Percentiles rank a stretch among this genome's conserved stretches.
Evolutionary conservation across 2,329 filamentous ascomycete genomes (phyloP).

Genomic region (Hansfordia pulvinata): DNA sequence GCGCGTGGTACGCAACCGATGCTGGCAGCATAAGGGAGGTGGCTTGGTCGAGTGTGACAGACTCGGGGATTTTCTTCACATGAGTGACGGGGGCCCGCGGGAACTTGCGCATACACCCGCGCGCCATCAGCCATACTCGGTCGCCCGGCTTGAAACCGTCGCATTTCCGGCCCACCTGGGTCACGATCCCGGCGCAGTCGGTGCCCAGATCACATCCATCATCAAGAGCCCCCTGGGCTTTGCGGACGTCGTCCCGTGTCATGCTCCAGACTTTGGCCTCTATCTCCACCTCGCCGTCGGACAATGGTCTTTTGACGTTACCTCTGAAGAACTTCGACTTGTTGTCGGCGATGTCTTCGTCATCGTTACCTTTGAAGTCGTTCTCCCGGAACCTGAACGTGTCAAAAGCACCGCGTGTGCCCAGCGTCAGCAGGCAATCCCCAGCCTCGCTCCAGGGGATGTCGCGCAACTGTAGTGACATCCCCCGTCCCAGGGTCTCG

Average conservation of each 20-base stretch:
- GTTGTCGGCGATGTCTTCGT: too few relatives aligned
- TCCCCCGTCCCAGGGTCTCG: too few relatives aligned
- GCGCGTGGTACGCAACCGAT: too few relatives aligned
- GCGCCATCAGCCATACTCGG: conserved; percentile 9
- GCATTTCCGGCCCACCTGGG: conserved; percentile 2
- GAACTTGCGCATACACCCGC: conserved; percentile 6
- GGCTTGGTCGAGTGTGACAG: conserved; percentile 7
- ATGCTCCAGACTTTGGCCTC: background rate
- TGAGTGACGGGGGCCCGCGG: conserved; percentile 8
- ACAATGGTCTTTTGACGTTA: too few relatives aligned
- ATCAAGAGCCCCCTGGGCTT: background rate
- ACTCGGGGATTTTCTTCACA: conserved; percentile 10
- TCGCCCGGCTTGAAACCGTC: conserved; percentile 11
- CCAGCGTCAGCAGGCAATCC: conserved; percentile 1
- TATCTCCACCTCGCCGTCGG: conserved; percentile 1
- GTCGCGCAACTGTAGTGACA: too few relatives aligned
- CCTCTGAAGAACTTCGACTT: too few relatives aligned
- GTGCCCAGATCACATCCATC: conserved; percentile 2
- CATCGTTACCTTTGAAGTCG: background rate
- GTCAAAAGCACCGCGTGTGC: background rate
- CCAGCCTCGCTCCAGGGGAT: too few relatives aligned
- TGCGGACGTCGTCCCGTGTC: background rate
- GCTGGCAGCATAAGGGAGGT: conserved; percentile 13
- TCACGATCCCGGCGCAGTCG: conserved; percentile 6
- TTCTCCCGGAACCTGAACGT: background rate